Evolutionary conservation across 352 stramenopile species (phyloP).

Genomic region (Pythium rhizo-oryzae): DNA sequence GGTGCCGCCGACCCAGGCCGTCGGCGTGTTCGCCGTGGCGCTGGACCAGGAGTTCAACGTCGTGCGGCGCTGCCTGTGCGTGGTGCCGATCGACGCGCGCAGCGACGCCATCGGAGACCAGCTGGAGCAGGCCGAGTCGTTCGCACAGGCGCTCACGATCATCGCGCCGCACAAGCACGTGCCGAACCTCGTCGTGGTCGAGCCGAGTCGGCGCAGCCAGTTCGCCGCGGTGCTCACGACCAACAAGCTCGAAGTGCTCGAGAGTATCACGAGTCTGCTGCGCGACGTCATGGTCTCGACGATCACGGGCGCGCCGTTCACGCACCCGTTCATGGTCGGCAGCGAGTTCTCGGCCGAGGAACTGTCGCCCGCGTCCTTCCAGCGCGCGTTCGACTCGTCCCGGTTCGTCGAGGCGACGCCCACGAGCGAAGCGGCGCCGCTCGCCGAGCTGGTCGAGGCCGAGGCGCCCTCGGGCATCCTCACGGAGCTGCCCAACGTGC

Average conservation of each 20-base stretch:
- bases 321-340: slow-evolving; percentile 26
- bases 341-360: slow-evolving; percentile 4
- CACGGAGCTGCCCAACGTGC: slow-evolving; percentile 55
- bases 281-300: slow-evolving; percentile 71
- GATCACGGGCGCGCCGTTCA: slow-evolving; percentile 39
- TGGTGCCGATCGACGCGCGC: slow-evolving; percentile 33
- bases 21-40: slow-evolving; percentile 60
- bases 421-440: neutral
- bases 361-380: slow-evolving; percentile 8
- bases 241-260: slow-evolving; percentile 54
- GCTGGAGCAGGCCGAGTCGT: slow-evolving; percentile 34
- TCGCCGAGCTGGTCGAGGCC: neutral
- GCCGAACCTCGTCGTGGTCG: slow-evolving; percentile 49
- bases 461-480: slow-evolving; percentile 45
- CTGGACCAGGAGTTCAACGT: slow-evolving; percentile 71
- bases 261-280: slow-evolving; percentile 61
- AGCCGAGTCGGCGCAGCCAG: slow-evolving; percentile 37
- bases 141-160: slow-evolving; percentile 45
- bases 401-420: slow-evolving; percentile 11
- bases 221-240: slow-evolving; percentile 42
- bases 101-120: slow-evolving; percentile 19
- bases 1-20: slow-evolving; percentile 25
- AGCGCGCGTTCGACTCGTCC: slow-evolving; percentile 21
- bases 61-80: slow-evolving; percentile 64
- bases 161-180: slow-evolving; percentile 47